Evolutionary conservation across 176 grass and related monocot species (phyloP).

Genomic region (Typha latifolia): DNA sequence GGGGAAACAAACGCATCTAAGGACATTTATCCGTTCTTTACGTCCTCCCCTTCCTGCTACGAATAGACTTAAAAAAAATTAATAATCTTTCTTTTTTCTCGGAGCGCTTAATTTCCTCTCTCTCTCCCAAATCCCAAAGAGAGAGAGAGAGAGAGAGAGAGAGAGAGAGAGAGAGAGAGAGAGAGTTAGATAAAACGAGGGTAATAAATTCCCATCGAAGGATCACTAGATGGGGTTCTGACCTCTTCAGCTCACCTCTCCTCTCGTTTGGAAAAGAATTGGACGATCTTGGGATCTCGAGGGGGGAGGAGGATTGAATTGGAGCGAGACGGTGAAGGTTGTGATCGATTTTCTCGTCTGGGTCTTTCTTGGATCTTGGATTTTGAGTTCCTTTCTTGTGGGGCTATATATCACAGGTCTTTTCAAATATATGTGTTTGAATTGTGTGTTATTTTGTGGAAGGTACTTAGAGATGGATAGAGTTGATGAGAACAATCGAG

Average conservation of each 20-base stretch:
- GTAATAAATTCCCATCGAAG: not conserved
- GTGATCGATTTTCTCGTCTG: constrained; percentile 4
- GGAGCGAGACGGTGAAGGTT: not conserved
- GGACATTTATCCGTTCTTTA: constrained; percentile 33
- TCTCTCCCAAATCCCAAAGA: constrained; percentile 20
- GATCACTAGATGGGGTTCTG: not conserved
- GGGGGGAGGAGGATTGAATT: not conserved
- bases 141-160: not conserved
- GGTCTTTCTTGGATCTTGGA: not conserved
- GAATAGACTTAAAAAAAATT: constrained; percentile 13
- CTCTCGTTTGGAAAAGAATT: not conserved
- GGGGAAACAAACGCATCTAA: not conserved
- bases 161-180: constrained; percentile 1
- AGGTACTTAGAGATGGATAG: constrained; percentile 42
- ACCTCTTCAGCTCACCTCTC: not conserved
- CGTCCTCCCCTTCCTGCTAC: constrained; percentile 5
- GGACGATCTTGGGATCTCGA: not conserved
- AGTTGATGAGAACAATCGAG: constrained; percentile 40
- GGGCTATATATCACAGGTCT: not conserved
- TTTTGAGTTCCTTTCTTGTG: constrained; percentile 7
- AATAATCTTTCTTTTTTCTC: constrained; percentile 7
- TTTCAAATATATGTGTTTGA: constrained; percentile 5
- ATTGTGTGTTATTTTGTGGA: constrained; percentile 9
- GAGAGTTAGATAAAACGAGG: not conserved
- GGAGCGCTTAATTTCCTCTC: constrained; percentile 1